phyloP scores from a whole-genome alignment of 1,284 basidiomycete genomes.

The Schizopora paradoxa region DNA sequence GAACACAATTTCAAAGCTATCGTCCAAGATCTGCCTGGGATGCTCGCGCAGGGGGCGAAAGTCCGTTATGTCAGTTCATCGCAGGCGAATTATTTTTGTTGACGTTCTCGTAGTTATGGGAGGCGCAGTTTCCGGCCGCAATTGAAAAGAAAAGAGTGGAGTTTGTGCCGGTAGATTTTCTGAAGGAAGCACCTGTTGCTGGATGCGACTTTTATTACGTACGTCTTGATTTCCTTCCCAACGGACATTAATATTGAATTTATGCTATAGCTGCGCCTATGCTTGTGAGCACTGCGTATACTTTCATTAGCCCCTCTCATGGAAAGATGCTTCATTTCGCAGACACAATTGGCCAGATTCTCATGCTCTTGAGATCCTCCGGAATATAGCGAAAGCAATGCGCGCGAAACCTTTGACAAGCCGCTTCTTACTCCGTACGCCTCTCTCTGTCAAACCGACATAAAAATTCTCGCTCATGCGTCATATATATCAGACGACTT shows the following conservation, averaged over 20 bases:
- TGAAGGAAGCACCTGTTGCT: conserved; percentile 34
- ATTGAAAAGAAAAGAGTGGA: conserved; percentile 31
- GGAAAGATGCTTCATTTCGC: not conserved
- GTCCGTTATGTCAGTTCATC: conserved; percentile 12
- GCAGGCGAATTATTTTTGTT: conserved; percentile 18
- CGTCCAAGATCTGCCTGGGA: conserved; percentile 41
- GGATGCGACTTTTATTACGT: conserved; percentile 44
- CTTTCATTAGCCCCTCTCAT: not conserved
- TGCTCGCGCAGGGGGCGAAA: conserved; percentile 31
- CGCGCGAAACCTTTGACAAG: conserved; percentile 12
- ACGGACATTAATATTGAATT: not conserved
- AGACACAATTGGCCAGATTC: conserved; percentile 29
- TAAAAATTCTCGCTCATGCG: not conserved
- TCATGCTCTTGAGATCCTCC: conserved; percentile 24
- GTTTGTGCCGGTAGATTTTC: conserved; percentile 42
- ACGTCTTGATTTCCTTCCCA: conserved; percentile 19
- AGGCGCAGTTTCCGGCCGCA: conserved; percentile 29
- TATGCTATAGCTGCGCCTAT: conserved; percentile 2
- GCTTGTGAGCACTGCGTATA: conserved; percentile 2
- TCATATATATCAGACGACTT: conserved; percentile 20
- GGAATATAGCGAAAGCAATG: conserved; percentile 24
- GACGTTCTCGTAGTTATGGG: conserved; percentile 29
- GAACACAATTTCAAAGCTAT: conserved; percentile 32
- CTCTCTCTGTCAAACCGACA: not conserved
- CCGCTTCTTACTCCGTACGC: conserved; percentile 24